These are phyloP conservation scores for Colletotrichum abscissum DNA, from an alignment of 2,329 filamentous ascomycete genomes.

Conservation along the genomic window DNA sequence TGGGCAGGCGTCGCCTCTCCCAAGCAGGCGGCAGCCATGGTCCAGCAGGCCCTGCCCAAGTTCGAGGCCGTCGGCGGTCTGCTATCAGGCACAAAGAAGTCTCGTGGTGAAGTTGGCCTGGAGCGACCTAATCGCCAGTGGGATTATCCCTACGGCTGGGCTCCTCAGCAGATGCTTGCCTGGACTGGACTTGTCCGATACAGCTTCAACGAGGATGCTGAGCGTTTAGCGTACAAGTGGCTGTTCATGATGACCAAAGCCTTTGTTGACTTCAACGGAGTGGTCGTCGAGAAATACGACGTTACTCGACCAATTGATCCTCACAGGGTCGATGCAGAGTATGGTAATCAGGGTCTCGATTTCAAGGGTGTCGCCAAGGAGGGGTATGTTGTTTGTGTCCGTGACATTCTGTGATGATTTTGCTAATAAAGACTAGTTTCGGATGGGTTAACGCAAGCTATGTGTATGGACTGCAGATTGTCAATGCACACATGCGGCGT, in stretches of 20 bases:
- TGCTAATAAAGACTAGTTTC: conserved; percentile 71
- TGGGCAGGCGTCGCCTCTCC: conserved; percentile 93
- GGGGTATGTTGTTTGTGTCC: conserved; percentile 73
- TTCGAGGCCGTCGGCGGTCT: conserved; percentile 92
- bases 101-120: conserved; percentile 81
- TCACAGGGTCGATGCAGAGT: conserved; percentile 95
- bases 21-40: conserved; percentile 85
- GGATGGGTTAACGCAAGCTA: conserved; percentile 99
- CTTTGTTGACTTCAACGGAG: conserved; percentile 97
- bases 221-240: conserved; percentile 95
- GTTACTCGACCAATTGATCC: conserved; percentile 91
- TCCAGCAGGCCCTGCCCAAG: conserved; percentile 82
- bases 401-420: background rate
- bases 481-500: conserved; percentile 89
- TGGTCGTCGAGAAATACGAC: conserved; percentile 99
- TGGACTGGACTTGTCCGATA: conserved; percentile 95
- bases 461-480: conserved; percentile 89
- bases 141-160: conserved; percentile 99
- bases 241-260: conserved; percentile 98
- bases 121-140: conserved; percentile 94
- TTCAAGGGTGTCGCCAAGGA: conserved; percentile 97
- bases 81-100: conserved; percentile 89
- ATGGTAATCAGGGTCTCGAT: conserved; percentile 94
- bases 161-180: conserved; percentile 96
- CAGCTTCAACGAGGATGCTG: conserved; percentile 89